Percentiles rank a stretch among this genome's conserved stretches.
Conservation (phyloP, 371 early-diverging fungal species). For the Rhizopus delemar region DNA sequence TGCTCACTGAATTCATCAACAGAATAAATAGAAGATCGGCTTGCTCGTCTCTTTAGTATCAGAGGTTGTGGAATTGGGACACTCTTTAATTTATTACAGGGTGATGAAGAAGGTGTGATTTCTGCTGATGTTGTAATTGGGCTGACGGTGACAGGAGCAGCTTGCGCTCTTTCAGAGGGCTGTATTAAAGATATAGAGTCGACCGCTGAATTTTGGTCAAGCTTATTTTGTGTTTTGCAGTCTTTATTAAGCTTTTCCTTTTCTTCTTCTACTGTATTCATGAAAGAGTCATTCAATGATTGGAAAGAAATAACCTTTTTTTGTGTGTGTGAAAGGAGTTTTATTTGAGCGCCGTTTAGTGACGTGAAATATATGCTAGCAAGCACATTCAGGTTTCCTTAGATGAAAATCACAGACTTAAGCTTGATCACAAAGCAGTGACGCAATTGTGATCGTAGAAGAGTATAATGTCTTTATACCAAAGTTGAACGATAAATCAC, state of each 20-base stretch:
- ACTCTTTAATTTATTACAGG: slow-evolving; percentile 30
- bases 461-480: too few relatives aligned
- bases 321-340: too few relatives aligned
- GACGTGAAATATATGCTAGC: too few relatives aligned
- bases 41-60: slow-evolving; percentile 38
- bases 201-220: not conserved
- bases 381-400: too few relatives aligned
- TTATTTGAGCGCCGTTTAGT: too few relatives aligned
- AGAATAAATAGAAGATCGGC: slow-evolving; percentile 37
- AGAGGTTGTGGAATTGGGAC: slow-evolving; percentile 49
- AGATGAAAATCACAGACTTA: too few relatives aligned
- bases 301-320: not conserved
- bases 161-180: slow-evolving; percentile 16
- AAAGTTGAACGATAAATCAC: too few relatives aligned
- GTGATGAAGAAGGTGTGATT: slow-evolving; percentile 14
- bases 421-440: too few relatives aligned
- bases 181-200: slow-evolving; percentile 5
- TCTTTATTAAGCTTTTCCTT: not conserved
- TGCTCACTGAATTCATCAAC: slow-evolving; percentile 21
- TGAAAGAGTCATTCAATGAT: not conserved
- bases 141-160: slow-evolving; percentile 23
- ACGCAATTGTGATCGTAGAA: too few relatives aligned
- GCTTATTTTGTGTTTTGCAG: not conserved
- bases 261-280: slow-evolving; percentile 3
- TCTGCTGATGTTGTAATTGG: slow-evolving; percentile 27